These are phyloP conservation scores for Vitis amurensis DNA, from an alignment of 164 flowering plant genomes.

Conservation along the genomic window DNA sequence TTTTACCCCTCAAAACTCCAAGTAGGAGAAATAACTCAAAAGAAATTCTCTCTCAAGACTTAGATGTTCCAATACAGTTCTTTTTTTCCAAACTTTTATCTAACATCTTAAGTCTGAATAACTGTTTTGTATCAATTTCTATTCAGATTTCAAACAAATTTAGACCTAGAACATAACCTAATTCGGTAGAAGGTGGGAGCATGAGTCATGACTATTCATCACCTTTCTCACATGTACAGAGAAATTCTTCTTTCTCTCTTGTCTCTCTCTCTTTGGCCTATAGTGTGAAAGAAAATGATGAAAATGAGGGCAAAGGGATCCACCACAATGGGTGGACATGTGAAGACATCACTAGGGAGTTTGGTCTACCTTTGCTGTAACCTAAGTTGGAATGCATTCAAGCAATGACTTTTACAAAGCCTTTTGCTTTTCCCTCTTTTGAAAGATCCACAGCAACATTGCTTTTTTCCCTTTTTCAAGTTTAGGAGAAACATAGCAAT, in stretches of 20 bases:
- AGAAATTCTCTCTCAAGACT: too few species aligned
- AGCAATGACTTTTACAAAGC: conserved; percentile 25
- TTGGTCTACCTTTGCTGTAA: conserved; percentile 15
- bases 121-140: too few species aligned
- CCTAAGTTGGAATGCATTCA: conserved; percentile 26
- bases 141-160: too few species aligned
- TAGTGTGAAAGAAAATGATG: conserved; percentile 13
- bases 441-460: conserved; percentile 6
- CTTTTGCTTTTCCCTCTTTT: conserved; percentile 7
- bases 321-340: conserved; percentile 36
- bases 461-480: background rate
- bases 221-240: background rate
- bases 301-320: conserved; percentile 23
- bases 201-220: background rate
- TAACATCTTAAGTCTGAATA: too few species aligned
- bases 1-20: conserved; percentile 11
- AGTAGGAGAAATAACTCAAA: too few species aligned
- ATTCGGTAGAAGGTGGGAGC: too few species aligned
- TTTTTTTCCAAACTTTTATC: too few species aligned
- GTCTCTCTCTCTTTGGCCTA: conserved; percentile 2
- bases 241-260: background rate
- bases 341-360: conserved; percentile 26
- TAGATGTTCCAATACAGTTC: too few species aligned
- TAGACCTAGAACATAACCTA: too few species aligned
- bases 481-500: too few species aligned